Percentiles rank a stretch among this genome's conserved stretches.
Evolutionary conservation across 169 alveolate genomes (phyloP).

Genomic region (Plasmodium knowlesi): DNA sequence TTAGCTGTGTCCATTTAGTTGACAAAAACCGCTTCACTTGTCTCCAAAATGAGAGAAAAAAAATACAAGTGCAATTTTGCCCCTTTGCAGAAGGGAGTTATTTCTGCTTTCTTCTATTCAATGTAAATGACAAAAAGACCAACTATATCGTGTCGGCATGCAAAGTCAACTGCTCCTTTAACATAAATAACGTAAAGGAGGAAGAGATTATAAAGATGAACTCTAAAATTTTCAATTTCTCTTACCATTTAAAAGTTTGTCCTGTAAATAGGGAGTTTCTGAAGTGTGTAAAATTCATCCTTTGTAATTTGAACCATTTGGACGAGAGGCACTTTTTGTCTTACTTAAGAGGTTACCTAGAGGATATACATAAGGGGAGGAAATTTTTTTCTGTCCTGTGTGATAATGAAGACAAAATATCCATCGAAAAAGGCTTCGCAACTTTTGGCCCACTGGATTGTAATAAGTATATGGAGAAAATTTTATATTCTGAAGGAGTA

Average conservation of each 20-base stretch:
- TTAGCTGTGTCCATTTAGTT: constrained; percentile 29
- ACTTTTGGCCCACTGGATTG: not conserved
- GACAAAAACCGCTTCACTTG: not conserved
- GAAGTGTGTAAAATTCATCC: constrained; percentile 25
- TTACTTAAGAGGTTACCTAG: constrained; percentile 25
- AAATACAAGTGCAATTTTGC: constrained; percentile 32
- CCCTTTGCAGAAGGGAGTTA: constrained; percentile 61
- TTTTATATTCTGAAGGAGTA: not conserved
- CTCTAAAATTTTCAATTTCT: not conserved
- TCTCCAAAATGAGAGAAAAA: constrained; percentile 29
- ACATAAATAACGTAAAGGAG: constrained; percentile 41
- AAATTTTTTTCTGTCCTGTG: constrained; percentile 6
- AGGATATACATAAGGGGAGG: not conserved
- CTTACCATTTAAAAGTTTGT: constrained; percentile 3
- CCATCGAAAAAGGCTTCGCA: not conserved
- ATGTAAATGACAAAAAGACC: constrained; percentile 25
- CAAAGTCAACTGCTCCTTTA: constrained; percentile 52
- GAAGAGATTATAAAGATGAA: constrained; percentile 52
- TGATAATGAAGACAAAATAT: constrained; percentile 7
- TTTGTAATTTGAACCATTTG: constrained; percentile 30
- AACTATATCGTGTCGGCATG: constrained; percentile 33
- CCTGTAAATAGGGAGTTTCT: constrained; percentile 58
- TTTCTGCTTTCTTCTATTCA: constrained; percentile 46
- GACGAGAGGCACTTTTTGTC: not conserved
- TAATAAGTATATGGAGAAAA: not conserved